Conservation (phyloP, 208 protist genomes). For the Endotrypanum monterogeii region DNA sequence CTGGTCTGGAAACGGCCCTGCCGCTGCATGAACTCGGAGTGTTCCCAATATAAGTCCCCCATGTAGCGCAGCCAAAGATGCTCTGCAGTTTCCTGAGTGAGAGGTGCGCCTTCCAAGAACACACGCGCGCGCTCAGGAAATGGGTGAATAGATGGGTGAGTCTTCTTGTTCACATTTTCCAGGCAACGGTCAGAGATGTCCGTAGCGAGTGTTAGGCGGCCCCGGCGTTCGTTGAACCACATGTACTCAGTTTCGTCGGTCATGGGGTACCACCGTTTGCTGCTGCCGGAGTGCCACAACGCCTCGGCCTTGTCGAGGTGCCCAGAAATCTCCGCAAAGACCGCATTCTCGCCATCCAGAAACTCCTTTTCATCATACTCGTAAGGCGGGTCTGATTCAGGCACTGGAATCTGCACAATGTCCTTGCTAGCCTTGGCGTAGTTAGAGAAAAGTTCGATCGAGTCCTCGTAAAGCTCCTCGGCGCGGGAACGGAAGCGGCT, state of each 20-base stretch:
- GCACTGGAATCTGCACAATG: slow-evolving; percentile 87
- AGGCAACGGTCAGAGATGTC: slow-evolving; percentile 89
- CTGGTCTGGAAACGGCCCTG: slow-evolving; percentile 77
- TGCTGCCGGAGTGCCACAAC: slow-evolving; percentile 82
- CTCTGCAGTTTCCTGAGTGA: slow-evolving; percentile 90
- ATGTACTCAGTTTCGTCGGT: slow-evolving; percentile 91
- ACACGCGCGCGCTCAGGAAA: slow-evolving; percentile 84
- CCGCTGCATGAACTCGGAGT: slow-evolving; percentile 83
- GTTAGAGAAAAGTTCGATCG: slow-evolving; percentile 82
- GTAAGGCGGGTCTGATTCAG: slow-evolving; percentile 79
- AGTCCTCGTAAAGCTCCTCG: slow-evolving; percentile 86
- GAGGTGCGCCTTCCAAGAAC: slow-evolving; percentile 82
- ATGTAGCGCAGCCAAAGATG: slow-evolving; percentile 92
- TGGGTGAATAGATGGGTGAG: slow-evolving; percentile 89
- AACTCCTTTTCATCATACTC: slow-evolving; percentile 91
- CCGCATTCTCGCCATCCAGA: slow-evolving; percentile 83
- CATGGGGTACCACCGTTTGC: slow-evolving; percentile 87
- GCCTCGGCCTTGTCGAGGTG: slow-evolving; percentile 85
- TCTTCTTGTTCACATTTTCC: slow-evolving; percentile 91
- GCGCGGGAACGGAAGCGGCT: slow-evolving; percentile 73
- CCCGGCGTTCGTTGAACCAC: slow-evolving; percentile 90
- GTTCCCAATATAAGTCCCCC: slow-evolving; percentile 88
- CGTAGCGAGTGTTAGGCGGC: slow-evolving; percentile 72
- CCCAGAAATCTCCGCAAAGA: slow-evolving; percentile 77
- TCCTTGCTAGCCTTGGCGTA: slow-evolving; percentile 76